Evolutionary conservation across 306 rosid species (phyloP).

Genomic region (Psophocarpus tetragonolobus): DNA sequence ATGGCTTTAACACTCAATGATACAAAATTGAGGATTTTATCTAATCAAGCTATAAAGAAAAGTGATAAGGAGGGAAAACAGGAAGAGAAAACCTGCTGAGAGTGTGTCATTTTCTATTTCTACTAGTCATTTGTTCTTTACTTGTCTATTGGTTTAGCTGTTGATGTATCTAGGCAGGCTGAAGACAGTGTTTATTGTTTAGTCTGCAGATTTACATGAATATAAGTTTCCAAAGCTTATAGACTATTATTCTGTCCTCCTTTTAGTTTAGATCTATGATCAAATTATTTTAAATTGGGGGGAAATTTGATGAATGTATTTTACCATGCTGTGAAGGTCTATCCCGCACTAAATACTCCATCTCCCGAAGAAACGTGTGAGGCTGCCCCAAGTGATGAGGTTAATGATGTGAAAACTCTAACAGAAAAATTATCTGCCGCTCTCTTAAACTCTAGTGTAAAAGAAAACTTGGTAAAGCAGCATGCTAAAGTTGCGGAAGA

Average conservation of each 20-base stretch:
- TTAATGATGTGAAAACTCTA: conserved; percentile 46
- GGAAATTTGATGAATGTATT: conserved; percentile 7
- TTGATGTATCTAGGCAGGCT: background rate
- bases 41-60: background rate
- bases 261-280: conserved; percentile 12
- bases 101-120: background rate
- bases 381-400: conserved; percentile 42
- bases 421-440: conserved; percentile 58
- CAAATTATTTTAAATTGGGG: conserved; percentile 21
- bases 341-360: conserved; percentile 40
- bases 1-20: conserved; percentile 5
- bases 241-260: background rate
- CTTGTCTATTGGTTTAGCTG: background rate
- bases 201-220: background rate
- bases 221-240: background rate
- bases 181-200: background rate
- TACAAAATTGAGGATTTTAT: conserved; percentile 7
- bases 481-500: conserved; percentile 85
- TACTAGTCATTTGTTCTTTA: background rate
- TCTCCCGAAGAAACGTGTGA: conserved; percentile 59
- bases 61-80: background rate
- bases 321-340: conserved; percentile 50
- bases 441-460: conserved; percentile 53
- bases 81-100: conserved; percentile 1
- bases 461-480: conserved; percentile 70